Evolutionary conservation across 192 early-diverging fungal genomes (phyloP), one percentile per base, ranked within the genome.

Genomic region (Allomyces javanicus): DNA sequence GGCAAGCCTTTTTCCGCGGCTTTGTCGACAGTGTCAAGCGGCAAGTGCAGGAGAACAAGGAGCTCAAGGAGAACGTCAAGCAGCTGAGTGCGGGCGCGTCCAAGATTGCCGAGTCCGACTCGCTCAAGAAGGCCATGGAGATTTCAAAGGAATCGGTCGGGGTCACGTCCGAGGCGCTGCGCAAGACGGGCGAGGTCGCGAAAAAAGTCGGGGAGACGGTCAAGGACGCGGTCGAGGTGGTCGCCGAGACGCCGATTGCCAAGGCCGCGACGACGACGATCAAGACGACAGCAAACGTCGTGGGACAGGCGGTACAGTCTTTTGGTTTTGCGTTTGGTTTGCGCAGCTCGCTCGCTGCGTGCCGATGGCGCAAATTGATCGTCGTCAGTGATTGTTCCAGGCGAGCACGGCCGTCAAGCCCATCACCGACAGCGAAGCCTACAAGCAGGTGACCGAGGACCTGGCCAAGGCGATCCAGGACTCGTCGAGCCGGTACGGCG

Each of bases 41-140:
- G 61, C 94, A 99, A 79, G 80, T 93, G 64, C 81, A 89, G 74
- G 93, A 97, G 77, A 96, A 93, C 77, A 82, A 91, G 75, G 94
- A 97, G 68, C 75, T 99, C 22, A 88, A 95, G 68, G 73, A 89
- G 33, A 87, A 90, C 73, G 86, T 97, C 66, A 93, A 96, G 83
- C 86, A 86, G 65, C 75, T 99, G 33, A 85, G 83, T 63, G 93
- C 90, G 55, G 87, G 86, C 69, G 78, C 84, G 26, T 85, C 81
- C 55, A 87, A 92, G 73, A 78, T 95, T 9, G 77, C 82, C 0
- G 91, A 96, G 66, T 88, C 85, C 26, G 94, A 94, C 44, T 80
- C 91, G 27, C 79, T 99, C 73, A 88, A 88, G 72, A 82, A 83
- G 67, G 93, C 96, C 62, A 90, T 86, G 73, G 83, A 88, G 66